These are phyloP conservation scores for Populus hybrid DNA, from an alignment of 441 rosid species.

Conservation along the genomic window DNA sequence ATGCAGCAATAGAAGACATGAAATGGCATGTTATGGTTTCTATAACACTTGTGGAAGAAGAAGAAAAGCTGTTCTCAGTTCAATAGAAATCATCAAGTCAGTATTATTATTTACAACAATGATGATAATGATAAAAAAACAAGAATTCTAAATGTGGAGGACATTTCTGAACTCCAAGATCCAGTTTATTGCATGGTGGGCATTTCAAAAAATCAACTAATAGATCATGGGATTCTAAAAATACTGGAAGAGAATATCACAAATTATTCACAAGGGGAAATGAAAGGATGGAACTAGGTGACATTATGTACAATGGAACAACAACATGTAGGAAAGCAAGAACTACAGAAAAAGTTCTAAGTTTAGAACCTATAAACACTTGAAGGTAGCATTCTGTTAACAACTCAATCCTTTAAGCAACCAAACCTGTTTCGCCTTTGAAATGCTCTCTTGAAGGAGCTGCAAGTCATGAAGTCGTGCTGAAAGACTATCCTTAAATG, in stretches of 20 bases:
- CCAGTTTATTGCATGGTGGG: not conserved
- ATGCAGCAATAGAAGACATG: not conserved
- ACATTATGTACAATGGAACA: not conserved
- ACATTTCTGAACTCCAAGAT: not conserved
- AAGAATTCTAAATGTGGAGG: not conserved
- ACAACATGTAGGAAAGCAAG: not conserved
- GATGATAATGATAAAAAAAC: not conserved
- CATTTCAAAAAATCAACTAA: not conserved
- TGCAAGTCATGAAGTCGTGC: constrained; percentile 74
- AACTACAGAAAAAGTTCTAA: not conserved
- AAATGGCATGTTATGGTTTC: not conserved
- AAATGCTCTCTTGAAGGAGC: constrained; percentile 69
- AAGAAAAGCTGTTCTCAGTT: not conserved
- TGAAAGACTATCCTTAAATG: constrained; percentile 69
- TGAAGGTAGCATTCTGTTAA: not conserved
- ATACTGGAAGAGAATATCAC: not conserved
- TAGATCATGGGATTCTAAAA: not conserved
- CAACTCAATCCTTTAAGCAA: constrained; percentile 16
- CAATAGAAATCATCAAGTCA: not conserved
- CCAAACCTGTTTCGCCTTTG: constrained; percentile 84
- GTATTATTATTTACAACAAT: not conserved
- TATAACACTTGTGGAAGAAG: not conserved
- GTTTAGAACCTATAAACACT: not conserved
- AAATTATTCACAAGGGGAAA: not conserved
- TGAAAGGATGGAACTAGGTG: not conserved